Evolutionary conservation across 148 eudicot genomes (phyloP).

Genomic region (Pouteria glomerata): DNA sequence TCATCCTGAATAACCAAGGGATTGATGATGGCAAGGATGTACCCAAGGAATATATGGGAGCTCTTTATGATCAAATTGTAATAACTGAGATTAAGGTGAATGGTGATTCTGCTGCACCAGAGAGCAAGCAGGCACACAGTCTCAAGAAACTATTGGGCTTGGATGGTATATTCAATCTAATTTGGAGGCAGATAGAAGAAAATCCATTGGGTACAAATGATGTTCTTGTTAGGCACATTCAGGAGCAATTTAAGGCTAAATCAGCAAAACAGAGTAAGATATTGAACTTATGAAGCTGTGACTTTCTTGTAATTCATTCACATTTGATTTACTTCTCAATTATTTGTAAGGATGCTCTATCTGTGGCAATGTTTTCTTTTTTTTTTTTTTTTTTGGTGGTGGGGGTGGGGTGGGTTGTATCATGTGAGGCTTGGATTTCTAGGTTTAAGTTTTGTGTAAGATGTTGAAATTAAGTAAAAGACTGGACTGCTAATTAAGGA

Average conservation of each 20-base stretch:
- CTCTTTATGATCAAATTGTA: constrained; percentile 87
- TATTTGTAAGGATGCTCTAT: too few relatives aligned
- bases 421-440: neutral
- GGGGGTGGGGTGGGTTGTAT: too few relatives aligned
- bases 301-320: too few relatives aligned
- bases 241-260: constrained; percentile 91
- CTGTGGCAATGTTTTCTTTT: too few relatives aligned
- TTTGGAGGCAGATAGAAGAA: constrained; percentile 92
- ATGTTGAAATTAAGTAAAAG: neutral
- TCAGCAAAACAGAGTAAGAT: constrained; percentile 93
- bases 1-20: constrained; percentile 94
- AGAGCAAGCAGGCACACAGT: constrained; percentile 82
- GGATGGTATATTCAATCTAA: constrained; percentile 92
- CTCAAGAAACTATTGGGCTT: constrained; percentile 84
- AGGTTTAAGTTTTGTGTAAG: neutral
- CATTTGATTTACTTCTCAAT: too few relatives aligned
- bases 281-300: neutral
- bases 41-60: constrained; percentile 83
- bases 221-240: constrained; percentile 81
- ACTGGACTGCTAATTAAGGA: neutral
- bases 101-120: constrained; percentile 75
- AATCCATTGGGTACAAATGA: constrained; percentile 91
- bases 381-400: neutral
- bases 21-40: constrained; percentile 96
- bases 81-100: constrained; percentile 96